Conservation (phyloP, 2,329 filamentous ascomycete species). For the Colletotrichum kahawae region DNA sequence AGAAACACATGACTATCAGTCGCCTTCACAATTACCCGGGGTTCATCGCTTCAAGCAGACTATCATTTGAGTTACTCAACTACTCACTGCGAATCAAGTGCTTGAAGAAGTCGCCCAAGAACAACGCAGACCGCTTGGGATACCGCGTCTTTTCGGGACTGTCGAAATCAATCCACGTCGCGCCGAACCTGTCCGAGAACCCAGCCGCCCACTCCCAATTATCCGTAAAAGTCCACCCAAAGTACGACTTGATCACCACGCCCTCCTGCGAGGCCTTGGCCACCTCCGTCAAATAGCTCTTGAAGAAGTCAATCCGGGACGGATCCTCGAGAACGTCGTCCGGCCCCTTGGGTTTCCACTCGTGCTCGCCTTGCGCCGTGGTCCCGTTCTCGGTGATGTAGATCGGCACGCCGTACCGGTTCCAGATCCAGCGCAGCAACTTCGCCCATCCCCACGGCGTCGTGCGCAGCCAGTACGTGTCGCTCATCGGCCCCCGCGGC, state of each 20-base stretch:
- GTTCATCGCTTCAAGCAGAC: background rate
- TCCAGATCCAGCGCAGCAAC: slow-evolving; percentile 45
- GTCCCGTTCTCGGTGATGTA: slow-evolving; percentile 49
- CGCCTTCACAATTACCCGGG: background rate
- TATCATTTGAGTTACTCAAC: background rate
- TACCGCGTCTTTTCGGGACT: slow-evolving; percentile 37
- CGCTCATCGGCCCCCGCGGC: slow-evolving; percentile 38
- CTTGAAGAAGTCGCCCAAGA: slow-evolving; percentile 32
- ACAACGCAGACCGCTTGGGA: slow-evolving; percentile 36
- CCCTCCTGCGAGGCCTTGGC: slow-evolving; percentile 41
- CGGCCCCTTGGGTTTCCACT: slow-evolving; percentile 30
- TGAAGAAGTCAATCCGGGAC: slow-evolving; percentile 42
- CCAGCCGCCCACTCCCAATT: slow-evolving; percentile 52
- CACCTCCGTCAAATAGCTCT: slow-evolving; percentile 40
- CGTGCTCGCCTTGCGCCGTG: slow-evolving; percentile 42
- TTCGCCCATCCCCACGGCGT: slow-evolving; percentile 43
- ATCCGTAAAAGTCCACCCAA: slow-evolving; percentile 46
- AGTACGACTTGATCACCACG: slow-evolving; percentile 42
- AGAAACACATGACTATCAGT: background rate
- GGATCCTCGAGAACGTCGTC: slow-evolving; percentile 41
- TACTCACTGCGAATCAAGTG: slow-evolving; percentile 27
- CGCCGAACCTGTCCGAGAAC: slow-evolving; percentile 42
- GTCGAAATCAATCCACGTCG: slow-evolving; percentile 45
- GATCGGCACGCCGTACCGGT: slow-evolving; percentile 43
- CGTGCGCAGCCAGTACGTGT: slow-evolving; percentile 43